phyloP scores from a whole-genome alignment of 139 green algal species.

The Microglena sp. region DNA sequence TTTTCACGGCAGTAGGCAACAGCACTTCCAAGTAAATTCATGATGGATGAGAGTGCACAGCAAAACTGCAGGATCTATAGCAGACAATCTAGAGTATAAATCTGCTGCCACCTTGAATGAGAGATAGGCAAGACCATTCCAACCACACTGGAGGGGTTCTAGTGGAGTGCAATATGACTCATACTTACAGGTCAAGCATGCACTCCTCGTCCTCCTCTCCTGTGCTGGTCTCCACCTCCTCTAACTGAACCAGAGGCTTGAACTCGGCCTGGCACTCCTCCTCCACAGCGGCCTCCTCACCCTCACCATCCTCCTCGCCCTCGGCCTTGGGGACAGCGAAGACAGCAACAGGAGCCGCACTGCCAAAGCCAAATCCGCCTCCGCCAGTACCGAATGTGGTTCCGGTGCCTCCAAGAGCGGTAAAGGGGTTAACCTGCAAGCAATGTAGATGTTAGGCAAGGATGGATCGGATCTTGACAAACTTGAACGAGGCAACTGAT shows the following conservation, averaged over 20 bases:
- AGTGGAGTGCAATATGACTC: no score
- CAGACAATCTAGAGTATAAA: no score
- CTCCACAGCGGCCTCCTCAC: slow-evolving; percentile 53
- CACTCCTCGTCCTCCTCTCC: slow-evolving; percentile 92
- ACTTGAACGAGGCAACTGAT: no score
- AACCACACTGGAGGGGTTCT: no score
- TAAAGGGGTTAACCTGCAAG: slow-evolving; percentile 40
- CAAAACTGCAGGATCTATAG: no score
- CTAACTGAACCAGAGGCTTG: slow-evolving; percentile 91
- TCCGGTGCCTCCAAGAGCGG: slow-evolving; percentile 43
- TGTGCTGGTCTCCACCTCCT: slow-evolving; percentile 86
- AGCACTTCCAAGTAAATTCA: no score
- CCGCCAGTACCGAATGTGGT: slow-evolving; percentile 4
- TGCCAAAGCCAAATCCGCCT: slow-evolving; percentile 57
- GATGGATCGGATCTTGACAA: no score
- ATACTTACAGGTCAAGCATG: slow-evolving; percentile 78
- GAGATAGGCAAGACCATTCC: no score
- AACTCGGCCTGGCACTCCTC: slow-evolving; percentile 91
- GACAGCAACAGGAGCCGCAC: slow-evolving; percentile 53
- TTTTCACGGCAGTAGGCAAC: no score
- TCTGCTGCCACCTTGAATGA: no score
- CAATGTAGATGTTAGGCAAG: no score
- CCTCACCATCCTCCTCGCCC: slow-evolving; percentile 25
- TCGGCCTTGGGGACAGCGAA: slow-evolving; percentile 20
- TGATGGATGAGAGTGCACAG: no score